phyloP scores from a whole-genome alignment of 768 basidiomycete species.

The Russula compacta region DNA sequence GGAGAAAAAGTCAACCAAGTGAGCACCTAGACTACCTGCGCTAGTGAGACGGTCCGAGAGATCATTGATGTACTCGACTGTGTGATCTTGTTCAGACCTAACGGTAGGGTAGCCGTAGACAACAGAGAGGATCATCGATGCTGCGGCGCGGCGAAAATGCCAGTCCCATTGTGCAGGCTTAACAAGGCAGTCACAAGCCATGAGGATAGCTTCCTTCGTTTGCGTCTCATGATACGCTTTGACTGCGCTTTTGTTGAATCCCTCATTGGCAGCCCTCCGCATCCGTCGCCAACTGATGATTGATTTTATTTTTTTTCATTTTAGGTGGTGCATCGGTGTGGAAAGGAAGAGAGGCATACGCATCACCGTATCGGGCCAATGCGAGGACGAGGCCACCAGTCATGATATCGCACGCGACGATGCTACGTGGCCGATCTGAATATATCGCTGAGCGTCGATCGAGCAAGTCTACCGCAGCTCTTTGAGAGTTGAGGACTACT shows the following conservation, averaged over 20 bases:
- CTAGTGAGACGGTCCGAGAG: not conserved
- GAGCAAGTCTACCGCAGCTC: constrained; percentile 1
- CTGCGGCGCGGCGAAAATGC: not conserved
- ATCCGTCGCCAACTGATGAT: too few relatives aligned
- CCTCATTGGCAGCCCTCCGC: too few relatives aligned
- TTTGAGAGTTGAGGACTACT: constrained; percentile 1
- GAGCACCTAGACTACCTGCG: not conserved
- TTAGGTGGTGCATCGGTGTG: too few relatives aligned
- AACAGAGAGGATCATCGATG: not conserved
- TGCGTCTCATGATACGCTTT: not conserved
- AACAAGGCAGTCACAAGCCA: not conserved
- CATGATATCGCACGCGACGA: constrained; percentile 1
- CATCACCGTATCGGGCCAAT: too few relatives aligned
- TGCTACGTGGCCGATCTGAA: not conserved
- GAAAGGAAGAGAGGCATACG: not conserved
- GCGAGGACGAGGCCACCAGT: not conserved
- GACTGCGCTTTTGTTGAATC: not conserved
- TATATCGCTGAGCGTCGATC: constrained; percentile 1
- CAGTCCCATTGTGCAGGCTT: not conserved
- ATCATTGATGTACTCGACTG: not conserved
- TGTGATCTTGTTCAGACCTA: not conserved
- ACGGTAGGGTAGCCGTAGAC: constrained; percentile 2
- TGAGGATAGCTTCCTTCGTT: not conserved
- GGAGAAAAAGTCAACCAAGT: constrained; percentile 6
- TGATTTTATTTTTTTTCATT: too few relatives aligned